These are phyloP conservation scores for Pyrenochaeta sp. DNA, from an alignment of 2,329 filamentous ascomycete species.

Conservation along the genomic window DNA sequence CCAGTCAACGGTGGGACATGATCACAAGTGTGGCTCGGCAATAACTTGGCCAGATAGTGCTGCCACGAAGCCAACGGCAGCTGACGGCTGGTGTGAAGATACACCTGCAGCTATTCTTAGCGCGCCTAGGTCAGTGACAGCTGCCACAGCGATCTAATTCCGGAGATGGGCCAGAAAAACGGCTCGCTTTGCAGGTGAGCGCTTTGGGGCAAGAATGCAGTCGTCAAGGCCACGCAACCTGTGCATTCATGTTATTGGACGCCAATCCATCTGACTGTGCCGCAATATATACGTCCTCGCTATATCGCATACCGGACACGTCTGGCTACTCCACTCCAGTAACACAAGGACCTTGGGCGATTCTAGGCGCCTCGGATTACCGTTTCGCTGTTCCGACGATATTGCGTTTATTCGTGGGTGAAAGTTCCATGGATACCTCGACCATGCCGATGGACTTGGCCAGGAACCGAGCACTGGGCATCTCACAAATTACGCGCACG, in stretches of 20 bases:
- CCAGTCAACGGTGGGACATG: background rate
- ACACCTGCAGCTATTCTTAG: background rate
- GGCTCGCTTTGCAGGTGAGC: background rate
- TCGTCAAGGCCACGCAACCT: background rate
- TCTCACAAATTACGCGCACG: background rate
- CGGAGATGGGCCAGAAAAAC: background rate
- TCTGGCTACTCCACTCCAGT: background rate
- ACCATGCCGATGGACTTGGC: background rate
- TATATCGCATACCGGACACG: background rate
- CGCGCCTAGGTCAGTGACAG: background rate
- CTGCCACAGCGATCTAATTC: background rate
- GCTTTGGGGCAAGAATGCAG: background rate
- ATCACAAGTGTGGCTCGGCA: background rate
- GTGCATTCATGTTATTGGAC: background rate
- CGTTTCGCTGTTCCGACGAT: background rate
- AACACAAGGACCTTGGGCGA: background rate
- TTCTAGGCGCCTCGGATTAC: background rate
- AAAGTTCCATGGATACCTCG: background rate
- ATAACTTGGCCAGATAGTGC: background rate
- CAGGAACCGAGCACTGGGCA: background rate
- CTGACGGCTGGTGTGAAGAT: background rate
- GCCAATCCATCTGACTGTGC: background rate
- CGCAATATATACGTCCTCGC: background rate
- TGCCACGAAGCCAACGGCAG: background rate
- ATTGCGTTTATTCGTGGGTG: background rate